These are phyloP conservation scores for Thielaviopsis euricoi DNA, from an alignment of 2,329 filamentous ascomycete species.

Conservation along the genomic window DNA sequence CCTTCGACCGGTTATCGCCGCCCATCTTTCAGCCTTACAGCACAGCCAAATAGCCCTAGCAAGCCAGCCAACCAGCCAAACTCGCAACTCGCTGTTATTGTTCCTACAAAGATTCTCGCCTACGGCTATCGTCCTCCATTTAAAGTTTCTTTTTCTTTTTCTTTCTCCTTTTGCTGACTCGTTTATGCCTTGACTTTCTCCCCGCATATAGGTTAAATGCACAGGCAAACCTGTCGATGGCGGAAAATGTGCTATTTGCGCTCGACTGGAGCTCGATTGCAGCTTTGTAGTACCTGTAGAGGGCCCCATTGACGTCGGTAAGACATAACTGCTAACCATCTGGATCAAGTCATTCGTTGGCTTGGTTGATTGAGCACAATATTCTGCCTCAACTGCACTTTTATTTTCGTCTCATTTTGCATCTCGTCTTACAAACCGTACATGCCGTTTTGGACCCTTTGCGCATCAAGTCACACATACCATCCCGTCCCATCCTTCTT, in stretches of 20 bases:
- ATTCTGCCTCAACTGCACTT: background rate
- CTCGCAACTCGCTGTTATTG: background rate
- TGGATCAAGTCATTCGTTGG: background rate
- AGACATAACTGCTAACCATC: background rate
- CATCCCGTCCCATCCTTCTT: no score
- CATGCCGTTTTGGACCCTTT: background rate
- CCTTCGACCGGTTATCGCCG: background rate
- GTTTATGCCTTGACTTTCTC: background rate
- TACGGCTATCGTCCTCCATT: background rate
- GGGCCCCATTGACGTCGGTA: conserved; percentile 10
- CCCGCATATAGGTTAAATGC: conserved; percentile 24
- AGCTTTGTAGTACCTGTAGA: conserved; percentile 17
- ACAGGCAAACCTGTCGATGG: conserved; percentile 21
- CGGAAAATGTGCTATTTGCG: conserved; percentile 22
- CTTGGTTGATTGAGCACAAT: background rate
- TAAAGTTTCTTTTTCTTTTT: background rate
- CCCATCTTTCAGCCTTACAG: background rate
- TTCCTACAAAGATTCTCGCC: background rate
- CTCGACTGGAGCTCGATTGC: conserved; percentile 22
- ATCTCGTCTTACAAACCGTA: background rate
- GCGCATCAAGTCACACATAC: background rate
- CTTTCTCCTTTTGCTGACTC: conserved; percentile 3
- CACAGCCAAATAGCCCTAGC: background rate
- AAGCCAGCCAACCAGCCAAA: no score
- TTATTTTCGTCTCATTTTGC: background rate